Evolutionary conservation across 2,329 filamentous ascomycete species (phyloP).

Genomic region (Ophiostoma fasciatum): DNA sequence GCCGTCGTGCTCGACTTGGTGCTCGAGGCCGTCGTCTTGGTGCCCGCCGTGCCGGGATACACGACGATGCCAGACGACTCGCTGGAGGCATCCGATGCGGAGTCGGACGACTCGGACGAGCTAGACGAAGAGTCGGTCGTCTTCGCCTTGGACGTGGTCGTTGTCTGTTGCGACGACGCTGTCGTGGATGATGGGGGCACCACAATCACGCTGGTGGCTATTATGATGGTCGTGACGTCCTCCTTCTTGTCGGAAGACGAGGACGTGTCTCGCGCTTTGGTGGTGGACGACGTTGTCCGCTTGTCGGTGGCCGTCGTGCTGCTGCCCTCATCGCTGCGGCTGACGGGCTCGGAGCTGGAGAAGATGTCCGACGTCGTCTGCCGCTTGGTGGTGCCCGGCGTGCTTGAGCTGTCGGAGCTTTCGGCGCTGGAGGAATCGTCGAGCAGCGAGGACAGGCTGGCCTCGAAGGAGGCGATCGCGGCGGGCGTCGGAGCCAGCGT

Average conservation of each 20-base stretch:
- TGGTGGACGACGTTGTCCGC: conserved; percentile 1
- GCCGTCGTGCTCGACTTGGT: neutral
- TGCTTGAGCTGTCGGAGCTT: neutral
- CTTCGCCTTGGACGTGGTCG: neutral
- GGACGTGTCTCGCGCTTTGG: neutral
- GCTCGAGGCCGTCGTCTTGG: too few species aligned
- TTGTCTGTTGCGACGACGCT: neutral
- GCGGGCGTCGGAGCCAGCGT: conserved; percentile 7
- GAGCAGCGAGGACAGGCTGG: conserved; percentile 1
- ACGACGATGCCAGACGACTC: conserved; percentile 7
- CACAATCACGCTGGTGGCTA: conserved; percentile 14
- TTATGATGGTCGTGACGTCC: conserved; percentile 16
- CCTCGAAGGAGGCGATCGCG: too few species aligned
- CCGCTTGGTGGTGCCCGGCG: conserved; percentile 11
- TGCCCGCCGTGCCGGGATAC: conserved; percentile 1
- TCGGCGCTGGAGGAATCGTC: neutral
- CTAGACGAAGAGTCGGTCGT: neutral
- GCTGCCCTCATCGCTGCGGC: neutral
- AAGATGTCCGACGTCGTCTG: conserved; percentile 8
- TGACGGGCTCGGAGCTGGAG: neutral
- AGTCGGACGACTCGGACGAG: neutral
- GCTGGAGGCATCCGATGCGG: neutral
- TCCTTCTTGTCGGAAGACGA: neutral
- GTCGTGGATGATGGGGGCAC: conserved; percentile 9
- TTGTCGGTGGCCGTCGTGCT: neutral